Conservation (phyloP, 768 basidiomycete species). For the Tricholoma furcatifolium region DNA sequence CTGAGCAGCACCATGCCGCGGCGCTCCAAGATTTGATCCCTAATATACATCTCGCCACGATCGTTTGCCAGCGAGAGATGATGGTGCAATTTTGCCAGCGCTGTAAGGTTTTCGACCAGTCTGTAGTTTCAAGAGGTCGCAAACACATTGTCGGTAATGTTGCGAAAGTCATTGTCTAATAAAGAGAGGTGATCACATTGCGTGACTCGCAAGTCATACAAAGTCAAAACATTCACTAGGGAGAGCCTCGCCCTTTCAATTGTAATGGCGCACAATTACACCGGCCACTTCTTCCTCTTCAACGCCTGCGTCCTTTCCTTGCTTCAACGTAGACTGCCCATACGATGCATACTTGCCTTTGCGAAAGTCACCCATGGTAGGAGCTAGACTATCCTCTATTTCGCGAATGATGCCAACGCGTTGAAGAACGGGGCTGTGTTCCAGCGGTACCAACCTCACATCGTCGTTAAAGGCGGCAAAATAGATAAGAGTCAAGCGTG, state of each 20-base stretch:
- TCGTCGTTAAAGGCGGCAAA: slow-evolving; percentile 44
- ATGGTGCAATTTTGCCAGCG: too few relatives aligned
- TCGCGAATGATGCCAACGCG: slow-evolving; percentile 30
- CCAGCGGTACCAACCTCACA: slow-evolving; percentile 33
- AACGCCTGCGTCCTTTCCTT: slow-evolving; percentile 29
- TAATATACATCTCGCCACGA: too few relatives aligned
- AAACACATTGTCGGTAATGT: too few relatives aligned
- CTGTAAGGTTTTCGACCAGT: too few relatives aligned
- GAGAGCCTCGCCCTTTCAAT: not conserved
- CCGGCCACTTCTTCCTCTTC: slow-evolving; percentile 47
- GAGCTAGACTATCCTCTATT: slow-evolving; percentile 33
- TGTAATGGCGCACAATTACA: slow-evolving; percentile 43
- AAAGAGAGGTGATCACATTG: too few relatives aligned
- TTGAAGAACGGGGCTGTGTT: slow-evolving; percentile 41
- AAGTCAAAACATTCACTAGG: too few relatives aligned
- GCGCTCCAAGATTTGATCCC: too few relatives aligned
- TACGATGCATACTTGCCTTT: slow-evolving; percentile 37
- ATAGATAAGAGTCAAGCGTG: slow-evolving; percentile 46
- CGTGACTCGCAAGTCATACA: too few relatives aligned
- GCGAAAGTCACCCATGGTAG: slow-evolving; percentile 39
- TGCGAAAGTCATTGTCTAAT: too few relatives aligned
- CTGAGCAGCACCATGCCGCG: too few relatives aligned
- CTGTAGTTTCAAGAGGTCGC: too few relatives aligned
- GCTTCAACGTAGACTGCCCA: slow-evolving; percentile 32
- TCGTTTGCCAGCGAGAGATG: too few relatives aligned